Conservation (phyloP, 2,329 filamentous ascomycete genomes). For the Drechslerella coelobrocha region DNA sequence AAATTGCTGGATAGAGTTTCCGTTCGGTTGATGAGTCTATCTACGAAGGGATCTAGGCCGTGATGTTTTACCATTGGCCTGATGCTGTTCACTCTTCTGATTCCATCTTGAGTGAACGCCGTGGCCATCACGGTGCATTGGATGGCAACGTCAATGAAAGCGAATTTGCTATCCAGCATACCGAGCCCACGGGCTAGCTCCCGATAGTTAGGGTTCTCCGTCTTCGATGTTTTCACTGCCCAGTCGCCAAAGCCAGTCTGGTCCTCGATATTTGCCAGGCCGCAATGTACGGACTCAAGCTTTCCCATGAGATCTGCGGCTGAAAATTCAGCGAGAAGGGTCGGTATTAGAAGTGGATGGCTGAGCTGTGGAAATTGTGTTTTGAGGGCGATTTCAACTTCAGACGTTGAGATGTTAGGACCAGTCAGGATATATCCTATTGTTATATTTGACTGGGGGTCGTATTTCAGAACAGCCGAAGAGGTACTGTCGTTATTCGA, state of each 20-base stretch:
- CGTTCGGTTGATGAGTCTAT: not conserved
- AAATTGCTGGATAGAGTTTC: not conserved
- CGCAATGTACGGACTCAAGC: not conserved
- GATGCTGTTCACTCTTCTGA: too few relatives aligned
- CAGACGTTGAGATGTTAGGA: not conserved
- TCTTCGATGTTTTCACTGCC: not conserved
- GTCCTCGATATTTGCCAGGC: not conserved
- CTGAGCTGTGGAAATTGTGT: not conserved
- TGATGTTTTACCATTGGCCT: not conserved
- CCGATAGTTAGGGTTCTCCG: not conserved
- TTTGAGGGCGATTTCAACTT: not conserved
- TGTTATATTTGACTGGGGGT: too few relatives aligned
- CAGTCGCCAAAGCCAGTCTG: not conserved
- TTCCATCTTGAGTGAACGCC: not conserved
- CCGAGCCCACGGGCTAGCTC: not conserved
- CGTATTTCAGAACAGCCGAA: too few relatives aligned
- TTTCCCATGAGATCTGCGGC: conserved; percentile 1
- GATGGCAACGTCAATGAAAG: conserved; percentile 1
- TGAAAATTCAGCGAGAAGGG: not conserved
- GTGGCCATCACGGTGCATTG: not conserved
- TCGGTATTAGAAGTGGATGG: not conserved
- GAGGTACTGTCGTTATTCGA: too few relatives aligned
- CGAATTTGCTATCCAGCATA: not conserved
- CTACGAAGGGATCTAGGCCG: not conserved
- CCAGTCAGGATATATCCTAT: not conserved